Percentiles rank a stretch among this genome's conserved stretches.
phyloP scores from a whole-genome alignment of 257 asterid species.

The Solanum peruvianum region DNA sequence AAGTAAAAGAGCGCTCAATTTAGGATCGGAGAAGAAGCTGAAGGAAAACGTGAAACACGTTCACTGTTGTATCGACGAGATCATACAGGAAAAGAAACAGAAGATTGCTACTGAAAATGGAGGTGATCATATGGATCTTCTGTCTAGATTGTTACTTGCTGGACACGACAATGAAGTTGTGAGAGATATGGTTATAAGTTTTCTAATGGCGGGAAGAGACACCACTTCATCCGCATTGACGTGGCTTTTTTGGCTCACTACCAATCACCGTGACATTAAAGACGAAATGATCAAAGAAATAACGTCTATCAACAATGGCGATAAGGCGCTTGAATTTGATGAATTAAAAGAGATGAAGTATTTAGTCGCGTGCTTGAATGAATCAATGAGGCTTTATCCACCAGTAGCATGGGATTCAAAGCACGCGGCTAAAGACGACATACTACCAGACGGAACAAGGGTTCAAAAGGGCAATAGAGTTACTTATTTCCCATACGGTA shows the following conservation, averaged over 20 bases:
- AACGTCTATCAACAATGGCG: not conserved
- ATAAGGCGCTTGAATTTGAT: not conserved
- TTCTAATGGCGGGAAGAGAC: not conserved
- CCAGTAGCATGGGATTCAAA: constrained; percentile 81
- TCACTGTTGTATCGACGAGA: constrained; percentile 3
- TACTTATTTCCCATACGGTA: not conserved
- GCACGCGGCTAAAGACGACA: constrained; percentile 24
- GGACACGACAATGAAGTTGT: not conserved
- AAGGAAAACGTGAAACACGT: constrained; percentile 35
- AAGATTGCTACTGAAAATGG: not conserved
- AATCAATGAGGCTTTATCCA: constrained; percentile 77
- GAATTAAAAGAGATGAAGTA: constrained; percentile 34
- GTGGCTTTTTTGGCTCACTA: not conserved
- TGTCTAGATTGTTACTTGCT: not conserved
- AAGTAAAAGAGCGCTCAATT: constrained; percentile 28
- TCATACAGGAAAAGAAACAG: not conserved
- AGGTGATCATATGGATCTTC: not conserved
- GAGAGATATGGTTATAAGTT: constrained; percentile 18
- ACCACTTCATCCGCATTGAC: not conserved
- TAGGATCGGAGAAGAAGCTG: constrained; percentile 45
- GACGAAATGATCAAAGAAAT: not conserved
- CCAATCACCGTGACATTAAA: not conserved
- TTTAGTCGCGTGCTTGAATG: constrained; percentile 52
- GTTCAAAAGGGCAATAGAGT: not conserved
- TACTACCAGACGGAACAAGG: constrained; percentile 66